Base-by-base conservation (phyloP, 2,329 filamentous ascomycete genomes). In the Trichoderma atroviride region DNA sequence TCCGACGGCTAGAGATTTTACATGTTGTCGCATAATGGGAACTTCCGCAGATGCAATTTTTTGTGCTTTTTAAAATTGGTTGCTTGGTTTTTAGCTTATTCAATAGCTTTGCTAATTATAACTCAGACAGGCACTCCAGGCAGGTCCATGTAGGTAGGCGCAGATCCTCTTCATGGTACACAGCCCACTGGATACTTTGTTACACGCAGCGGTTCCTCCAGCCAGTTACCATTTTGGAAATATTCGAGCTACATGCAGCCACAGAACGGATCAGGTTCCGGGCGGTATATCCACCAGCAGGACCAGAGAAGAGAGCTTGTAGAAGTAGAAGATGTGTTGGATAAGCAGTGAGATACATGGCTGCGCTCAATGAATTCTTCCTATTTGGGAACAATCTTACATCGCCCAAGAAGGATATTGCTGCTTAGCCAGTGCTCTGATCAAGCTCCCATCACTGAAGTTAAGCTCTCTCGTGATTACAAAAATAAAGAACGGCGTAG, bases 281-380 rank as follows among this genome's bases (percentile, higher is more conserved):
- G 1, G 14, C 4, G 35, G 6, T 16, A 29, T 64, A 16, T 33
- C 33, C 61, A 40, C 61, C 16, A 50, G 35, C 47, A 50, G 13
- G 13, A n/a, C 10, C n/a, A 29, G 22, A 29, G 31, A 14, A 29
- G 27, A 16, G 22, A 7, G 43, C 10, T 22, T 50, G 10, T 9
- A 6, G 22, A 22, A 40, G 27, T 31, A 27, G 9, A 56, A n/a
- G 29, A n/a, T 56, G 29, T 31, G 53, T 33, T n/a, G 7, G 56
- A 29, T 24, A 40, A 35, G 1, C 16, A 7, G 37, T 24, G 47
- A 22, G 47, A 50, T 27, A 27, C 24, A 50, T 27, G 16, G 52
- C 52, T 55, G 52, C 52, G 62, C 37, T 19, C n/a, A 5, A 19
- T 33, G 31, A 33, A 56, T 64, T 55, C 62, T 64, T 55, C 62